Evolutionary conservation across 257 asterid species (phyloP).

Genomic region (Cruciata laevipes): DNA sequence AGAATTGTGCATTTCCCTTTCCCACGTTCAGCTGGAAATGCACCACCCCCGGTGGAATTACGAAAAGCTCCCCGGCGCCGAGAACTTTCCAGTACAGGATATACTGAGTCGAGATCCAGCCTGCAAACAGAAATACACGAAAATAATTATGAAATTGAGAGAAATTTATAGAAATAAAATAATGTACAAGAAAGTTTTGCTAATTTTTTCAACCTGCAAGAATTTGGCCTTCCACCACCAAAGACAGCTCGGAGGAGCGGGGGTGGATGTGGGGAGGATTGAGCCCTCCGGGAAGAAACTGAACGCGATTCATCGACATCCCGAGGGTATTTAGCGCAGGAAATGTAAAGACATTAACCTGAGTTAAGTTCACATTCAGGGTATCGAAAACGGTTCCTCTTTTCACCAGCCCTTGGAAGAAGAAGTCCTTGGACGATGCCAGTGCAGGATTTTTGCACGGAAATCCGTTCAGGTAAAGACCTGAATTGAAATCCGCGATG

Average conservation of each 20-base stretch:
- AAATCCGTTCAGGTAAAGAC: not conserved
- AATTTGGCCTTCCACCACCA: slow-evolving; percentile 18
- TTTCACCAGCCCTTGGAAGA: slow-evolving; percentile 8
- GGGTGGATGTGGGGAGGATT: slow-evolving; percentile 24
- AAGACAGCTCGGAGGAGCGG: slow-evolving; percentile 12
- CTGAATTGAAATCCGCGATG: slow-evolving; percentile 4
- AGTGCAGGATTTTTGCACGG: slow-evolving; percentile 16
- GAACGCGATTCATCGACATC: slow-evolving; percentile 13
- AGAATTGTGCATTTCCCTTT: not conserved
- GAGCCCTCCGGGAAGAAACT: slow-evolving; percentile 14
- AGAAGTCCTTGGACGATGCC: slow-evolving; percentile 14
- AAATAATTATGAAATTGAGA: too few relatives aligned
- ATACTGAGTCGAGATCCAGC: slow-evolving; percentile 10
- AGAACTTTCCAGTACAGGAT: slow-evolving; percentile 11
- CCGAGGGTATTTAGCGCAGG: slow-evolving; percentile 20
- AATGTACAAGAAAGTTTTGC: not conserved
- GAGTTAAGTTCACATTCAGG: not conserved
- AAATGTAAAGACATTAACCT: not conserved
- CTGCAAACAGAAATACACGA: not conserved
- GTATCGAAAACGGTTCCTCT: not conserved
- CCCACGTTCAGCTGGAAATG: slow-evolving; percentile 26
- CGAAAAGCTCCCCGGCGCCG: slow-evolving; percentile 13
- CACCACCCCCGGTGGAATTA: slow-evolving; percentile 18
- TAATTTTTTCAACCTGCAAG: not conserved
- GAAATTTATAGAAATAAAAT: too few relatives aligned